Evolutionary conservation across 805 yeast genomes (phyloP), one percentile per base, ranked within the genome.

Genomic region (Maudiozyma saulgeensis): DNA sequence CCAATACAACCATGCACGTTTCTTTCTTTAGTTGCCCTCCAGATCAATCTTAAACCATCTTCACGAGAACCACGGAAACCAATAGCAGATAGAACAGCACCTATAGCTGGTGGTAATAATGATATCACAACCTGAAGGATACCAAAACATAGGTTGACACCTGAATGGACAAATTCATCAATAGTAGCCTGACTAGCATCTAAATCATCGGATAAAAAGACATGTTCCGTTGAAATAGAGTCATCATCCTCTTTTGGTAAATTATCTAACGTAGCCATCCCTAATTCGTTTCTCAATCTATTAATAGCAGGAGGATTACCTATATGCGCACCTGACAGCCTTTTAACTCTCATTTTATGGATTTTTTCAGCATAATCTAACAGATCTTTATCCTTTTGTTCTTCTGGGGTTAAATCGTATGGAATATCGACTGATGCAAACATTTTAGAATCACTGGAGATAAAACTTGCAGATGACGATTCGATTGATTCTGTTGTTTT

Each of bases 1-100:
- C 95, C 96, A 54, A 91, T 77, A 51, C 93, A 90, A 40, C 98
- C 97, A 66, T 91, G 97, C 51, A 93, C 84, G 59, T 93, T 93
- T 60, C 95, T 74, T 53, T 80, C 80, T 45, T 81, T 78, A 1
- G 95, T 81, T 0, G 96, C 84, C 55, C 78, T 78, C 99, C 99
- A 91, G 28, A 93, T 81, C 80, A 89, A 78, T 54, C 77, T 75
- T 50, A 91, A 72, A 0, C 97, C 97, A 13, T 76, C 79, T 54
- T 85, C 95, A 58, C 95, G 76, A 46, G 88, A 81, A 23, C 98
- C 98, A 57, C 75, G 81, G 68, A 91, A 88, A 0, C 98, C 98
- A 43, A 91, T 95, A 49, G 91, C 80, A 0, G 96, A 84, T 45
- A 91, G 74, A 2, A 91, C 95, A 56, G 81, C 83, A 16, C 96